Evolutionary conservation across 139 green algal species (phyloP), one percentile per base, ranked within the genome.

Genomic region (Asterochloris sp.): DNA sequence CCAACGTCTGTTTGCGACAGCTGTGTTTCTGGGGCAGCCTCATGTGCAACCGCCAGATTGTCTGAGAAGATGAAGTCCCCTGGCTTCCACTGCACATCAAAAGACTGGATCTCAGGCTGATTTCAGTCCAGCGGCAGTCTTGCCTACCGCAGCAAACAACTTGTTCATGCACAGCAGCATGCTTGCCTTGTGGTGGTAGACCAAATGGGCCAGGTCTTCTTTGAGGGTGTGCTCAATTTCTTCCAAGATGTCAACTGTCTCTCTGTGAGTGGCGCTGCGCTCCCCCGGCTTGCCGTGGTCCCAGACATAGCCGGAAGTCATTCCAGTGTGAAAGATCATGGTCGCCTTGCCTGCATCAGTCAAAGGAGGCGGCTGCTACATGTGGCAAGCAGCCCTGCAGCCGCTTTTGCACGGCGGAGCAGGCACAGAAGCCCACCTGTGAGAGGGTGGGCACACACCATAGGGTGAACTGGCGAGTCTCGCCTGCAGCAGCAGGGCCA

Each of bases 1-100:
- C 88, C 88, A 11, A 90, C 88, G 62, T 85, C 28, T 16, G 47
- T 71, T 0, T 63, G 27, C 15, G 83, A 79, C n/a, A 81, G 62
- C 84, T 92, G 89, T 13, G 89, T 92, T 26, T 89, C 83, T 11
- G 82, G 78, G 0, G 73, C 60, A 0, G 89, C 89, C 64, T 92
- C 87, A 66, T 92, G 89, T 8, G 62, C 89, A 13, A 92, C 62
- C 2, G 87, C 87, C 27, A 86, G 74, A 80, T 92, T 92, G 84
- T 92, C 89, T 17, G 74, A 74, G 11, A 92, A 90, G 17, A 91
- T 83, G 61, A 92, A 92, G 64, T 92, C 89, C 1, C 89, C 89
- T 13, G 73, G 69, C 73, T 69, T 66, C 89, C 89, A 92, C 78
- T 83, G 77, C 78, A 83, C 14, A 61, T 21, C 54, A 17, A 6